These are phyloP conservation scores for Penicillium verrucosum DNA, from an alignment of 2,329 filamentous ascomycete genomes.

Conservation along the genomic window DNA sequence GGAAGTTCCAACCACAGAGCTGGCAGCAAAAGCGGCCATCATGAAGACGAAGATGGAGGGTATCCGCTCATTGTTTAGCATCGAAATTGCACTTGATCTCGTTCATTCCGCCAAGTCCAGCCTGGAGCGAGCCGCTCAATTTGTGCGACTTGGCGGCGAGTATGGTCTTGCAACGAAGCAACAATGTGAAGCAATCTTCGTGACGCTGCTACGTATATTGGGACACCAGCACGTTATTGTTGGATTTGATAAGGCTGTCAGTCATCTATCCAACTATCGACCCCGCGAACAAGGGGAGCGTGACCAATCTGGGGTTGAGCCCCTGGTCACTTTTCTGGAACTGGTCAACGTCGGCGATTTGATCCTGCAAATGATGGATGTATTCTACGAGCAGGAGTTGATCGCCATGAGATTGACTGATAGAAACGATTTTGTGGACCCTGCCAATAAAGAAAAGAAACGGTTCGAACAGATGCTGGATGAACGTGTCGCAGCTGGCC, in stretches of 20 bases:
- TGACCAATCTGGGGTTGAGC: slow-evolving; percentile 72
- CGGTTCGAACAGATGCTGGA: slow-evolving; percentile 98
- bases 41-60: slow-evolving; percentile 94
- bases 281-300: slow-evolving; percentile 68
- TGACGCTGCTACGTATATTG: slow-evolving; percentile 76
- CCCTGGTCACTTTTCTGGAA: slow-evolving; percentile 92
- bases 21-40: slow-evolving; percentile 94
- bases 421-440: slow-evolving; percentile 89
- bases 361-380: slow-evolving; percentile 98
- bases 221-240: slow-evolving; percentile 82
- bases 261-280: slow-evolving; percentile 86
- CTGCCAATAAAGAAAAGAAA: slow-evolving; percentile 91
- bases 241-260: slow-evolving; percentile 91
- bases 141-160: slow-evolving; percentile 75
- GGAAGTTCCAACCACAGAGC: slow-evolving; percentile 80
- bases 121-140: slow-evolving; percentile 78
- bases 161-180: slow-evolving; percentile 78
- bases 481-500: slow-evolving; percentile 87
- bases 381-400: slow-evolving; percentile 96
- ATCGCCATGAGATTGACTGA: slow-evolving; percentile 78
- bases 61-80: slow-evolving; percentile 91
- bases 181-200: slow-evolving; percentile 87
- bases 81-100: slow-evolving; percentile 86
- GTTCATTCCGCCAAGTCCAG: slow-evolving; percentile 86
- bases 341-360: slow-evolving; percentile 96